Base-by-base conservation (phyloP, 306 rosid genomes). In the Dalbergia cultrata region DNA sequence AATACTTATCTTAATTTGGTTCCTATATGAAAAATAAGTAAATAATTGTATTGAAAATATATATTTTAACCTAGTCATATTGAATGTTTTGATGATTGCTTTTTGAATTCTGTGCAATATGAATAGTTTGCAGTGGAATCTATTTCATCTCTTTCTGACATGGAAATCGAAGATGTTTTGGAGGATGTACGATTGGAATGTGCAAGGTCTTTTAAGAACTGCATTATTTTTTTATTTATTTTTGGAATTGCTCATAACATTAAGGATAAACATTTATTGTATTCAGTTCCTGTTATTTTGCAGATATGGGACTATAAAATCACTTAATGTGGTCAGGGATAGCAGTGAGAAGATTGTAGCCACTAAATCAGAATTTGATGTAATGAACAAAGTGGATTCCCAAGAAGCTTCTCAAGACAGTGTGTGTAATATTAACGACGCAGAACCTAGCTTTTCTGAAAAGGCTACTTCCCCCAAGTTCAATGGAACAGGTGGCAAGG, bases 171-270 rank as follows among this genome's bases (percentile, higher is more conserved):
- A 81, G 97, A 95, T 72, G 79, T 90, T 73, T 78, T 92, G 84
- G 97, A 89, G 86, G 99, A 95, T 77, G 81, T 95, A 72, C 96
- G 99, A 35, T 78, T 88, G 86, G 99, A 95, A 84, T 95, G 99
- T 88, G 88, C 96, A 82, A 93, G 99, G 98, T 95, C 73, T 87
- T 49, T 37, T 10, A 77, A 86, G 61, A 82, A 45, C 62, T 79
- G 13, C n/a, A n/a, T n/a, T 17, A 26, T 31, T 14, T 66, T 54
- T 41, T 81, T 31, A 37, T 5, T 37, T 5, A 4, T 16, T 50
- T 49, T 49, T 79, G 45, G 50, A 80, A 39, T 76, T 81, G 69
- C 47, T 67, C 61, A 57, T 70, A 49, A 16, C 39, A 26, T 84
- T 59, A 0, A 19, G 72, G 26, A 75, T 70, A 62, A 19, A 37